phyloP scores from a whole-genome alignment of 139 green algal species.

The Chlorella sp. region DNA sequence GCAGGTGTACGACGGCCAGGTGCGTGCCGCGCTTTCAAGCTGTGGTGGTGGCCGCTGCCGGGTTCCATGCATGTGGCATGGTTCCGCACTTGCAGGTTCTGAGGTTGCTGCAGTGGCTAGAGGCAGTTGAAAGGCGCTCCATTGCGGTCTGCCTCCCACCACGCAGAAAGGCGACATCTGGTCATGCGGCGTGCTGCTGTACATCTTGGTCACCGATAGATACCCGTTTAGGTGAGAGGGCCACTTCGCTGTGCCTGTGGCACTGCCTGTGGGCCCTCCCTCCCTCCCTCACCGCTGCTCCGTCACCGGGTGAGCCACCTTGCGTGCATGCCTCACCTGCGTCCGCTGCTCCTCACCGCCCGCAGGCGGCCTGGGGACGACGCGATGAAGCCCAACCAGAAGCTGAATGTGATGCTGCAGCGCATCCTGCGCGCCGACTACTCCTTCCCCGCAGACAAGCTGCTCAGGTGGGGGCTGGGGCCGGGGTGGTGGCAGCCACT shows the following conservation, averaged over 20 bases:
- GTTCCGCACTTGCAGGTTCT: too few relatives aligned
- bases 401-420: conserved; percentile 61
- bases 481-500: neutral
- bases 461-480: neutral
- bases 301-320: too few relatives aligned
- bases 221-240: conserved; percentile 94
- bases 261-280: too few relatives aligned
- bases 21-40: neutral
- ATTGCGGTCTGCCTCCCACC: neutral
- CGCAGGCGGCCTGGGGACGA: conserved; percentile 89
- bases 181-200: conserved; percentile 97
- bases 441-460: conserved; percentile 29
- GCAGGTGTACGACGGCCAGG: conserved; percentile 20
- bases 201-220: conserved; percentile 88
- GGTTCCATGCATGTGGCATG: too few relatives aligned
- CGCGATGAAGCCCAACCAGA: conserved; percentile 57
- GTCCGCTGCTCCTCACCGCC: conserved; percentile 93
- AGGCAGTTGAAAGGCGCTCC: too few relatives aligned
- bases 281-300: too few relatives aligned
- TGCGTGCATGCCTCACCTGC: too few relatives aligned
- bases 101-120: too few relatives aligned
- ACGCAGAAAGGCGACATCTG: conserved; percentile 88
- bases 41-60: too few relatives aligned
- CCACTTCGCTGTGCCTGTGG: conserved; percentile 92
- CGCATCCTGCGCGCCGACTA: conserved; percentile 22